A percentile compares a stretch with the other conserved stretches of the same genome.
phyloP scores from a whole-genome alignment of 768 basidiomycete species.

The Mrakia frigida region DNA sequence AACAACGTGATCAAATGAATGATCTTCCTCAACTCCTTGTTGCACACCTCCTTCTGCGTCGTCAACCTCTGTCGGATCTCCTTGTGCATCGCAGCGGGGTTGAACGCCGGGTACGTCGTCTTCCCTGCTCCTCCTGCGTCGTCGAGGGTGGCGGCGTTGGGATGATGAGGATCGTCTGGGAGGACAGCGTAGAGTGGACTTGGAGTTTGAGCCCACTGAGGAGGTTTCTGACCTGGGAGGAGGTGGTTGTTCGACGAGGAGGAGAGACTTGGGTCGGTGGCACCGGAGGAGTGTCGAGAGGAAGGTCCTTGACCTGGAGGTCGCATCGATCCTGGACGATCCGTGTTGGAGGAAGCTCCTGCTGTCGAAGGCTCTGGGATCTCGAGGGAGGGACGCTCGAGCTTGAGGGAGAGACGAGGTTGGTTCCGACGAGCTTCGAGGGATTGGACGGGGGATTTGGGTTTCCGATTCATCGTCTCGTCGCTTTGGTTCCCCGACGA shows the following conservation, averaged over 20 bases:
- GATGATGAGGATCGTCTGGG: constrained; percentile 25
- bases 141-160: constrained; percentile 2
- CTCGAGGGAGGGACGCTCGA: constrained; percentile 14
- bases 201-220: constrained; percentile 44
- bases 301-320: constrained; percentile 20
- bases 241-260: constrained; percentile 16
- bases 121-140: too few relatives aligned
- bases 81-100: constrained; percentile 54
- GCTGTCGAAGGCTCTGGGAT: neutral
- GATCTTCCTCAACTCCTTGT: constrained; percentile 90
- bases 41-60: constrained; percentile 91
- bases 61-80: constrained; percentile 90
- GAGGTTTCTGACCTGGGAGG: constrained; percentile 16
- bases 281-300: constrained; percentile 26
- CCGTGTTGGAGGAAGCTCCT: constrained; percentile 14
- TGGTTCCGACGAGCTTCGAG: constrained; percentile 42
- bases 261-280: neutral
- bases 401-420: constrained; percentile 41
- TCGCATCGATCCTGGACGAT: neutral
- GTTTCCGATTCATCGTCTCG: constrained; percentile 28
- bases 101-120: constrained; percentile 37
- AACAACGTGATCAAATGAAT: constrained; percentile 90
- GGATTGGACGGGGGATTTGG: constrained; percentile 35
- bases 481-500: constrained; percentile 32
- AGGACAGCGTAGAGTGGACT: constrained; percentile 40